Percentiles rank a stretch among this genome's conserved stretches.
phyloP scores from a whole-genome alignment of 1,139 yeast species.

The Arxiozyma telluris region DNA sequence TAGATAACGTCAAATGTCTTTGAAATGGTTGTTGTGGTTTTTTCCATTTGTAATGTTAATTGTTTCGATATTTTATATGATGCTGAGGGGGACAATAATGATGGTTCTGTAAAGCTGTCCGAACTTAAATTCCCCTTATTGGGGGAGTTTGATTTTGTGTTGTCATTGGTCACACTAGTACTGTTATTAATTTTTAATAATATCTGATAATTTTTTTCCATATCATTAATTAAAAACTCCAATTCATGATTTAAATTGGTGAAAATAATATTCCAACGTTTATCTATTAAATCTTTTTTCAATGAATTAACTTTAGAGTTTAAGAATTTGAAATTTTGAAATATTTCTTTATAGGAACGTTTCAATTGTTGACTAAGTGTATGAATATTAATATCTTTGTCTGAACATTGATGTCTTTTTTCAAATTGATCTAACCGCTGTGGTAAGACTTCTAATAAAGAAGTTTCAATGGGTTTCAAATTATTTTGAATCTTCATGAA shows the following conservation, averaged over 20 bases:
- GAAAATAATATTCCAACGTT: slow-evolving; percentile 49
- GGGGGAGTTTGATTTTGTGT: not conserved
- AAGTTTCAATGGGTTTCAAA: slow-evolving; percentile 35
- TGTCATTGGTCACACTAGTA: not conserved
- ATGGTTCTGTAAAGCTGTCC: too few relatives aligned
- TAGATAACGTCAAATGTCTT: slow-evolving; percentile 34
- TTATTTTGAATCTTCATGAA: slow-evolving; percentile 30
- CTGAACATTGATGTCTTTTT: slow-evolving; percentile 5
- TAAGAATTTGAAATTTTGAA: slow-evolving; percentile 37
- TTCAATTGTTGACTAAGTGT: slow-evolving; percentile 28
- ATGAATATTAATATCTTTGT: slow-evolving; percentile 13
- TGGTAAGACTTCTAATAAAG: slow-evolving; percentile 49
- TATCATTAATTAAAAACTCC: slow-evolving; percentile 27
- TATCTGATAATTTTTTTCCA: slow-evolving; percentile 18
- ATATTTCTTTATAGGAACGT: slow-evolving; percentile 35
- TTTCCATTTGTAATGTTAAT: slow-evolving; percentile 21
- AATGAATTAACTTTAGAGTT: slow-evolving; percentile 35
- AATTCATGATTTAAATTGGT: slow-evolving; percentile 38
- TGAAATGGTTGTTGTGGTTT: slow-evolving; percentile 27
- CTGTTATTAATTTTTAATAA: not conserved
- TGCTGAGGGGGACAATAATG: not conserved
- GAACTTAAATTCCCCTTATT: too few relatives aligned
- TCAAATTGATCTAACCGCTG: slow-evolving; percentile 38
- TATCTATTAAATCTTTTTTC: slow-evolving; percentile 41
- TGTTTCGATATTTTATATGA: slow-evolving; percentile 7